Evolutionary conservation across 306 rosid species (phyloP).

Genomic region (Lablab purpureus): DNA sequence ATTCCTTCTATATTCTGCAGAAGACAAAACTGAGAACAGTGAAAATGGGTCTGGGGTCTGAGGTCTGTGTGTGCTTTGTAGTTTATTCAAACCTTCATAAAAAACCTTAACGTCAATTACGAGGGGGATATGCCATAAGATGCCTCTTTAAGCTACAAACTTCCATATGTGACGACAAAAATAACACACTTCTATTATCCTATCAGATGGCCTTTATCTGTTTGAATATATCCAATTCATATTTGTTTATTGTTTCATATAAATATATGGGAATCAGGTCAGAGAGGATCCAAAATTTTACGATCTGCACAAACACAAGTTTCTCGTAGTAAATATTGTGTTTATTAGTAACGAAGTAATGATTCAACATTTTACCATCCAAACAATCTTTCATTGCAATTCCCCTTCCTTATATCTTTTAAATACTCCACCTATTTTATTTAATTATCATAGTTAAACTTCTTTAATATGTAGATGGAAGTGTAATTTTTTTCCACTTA

Average conservation of each 20-base stretch:
- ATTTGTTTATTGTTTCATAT: background rate
- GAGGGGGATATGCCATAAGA: conserved; percentile 10
- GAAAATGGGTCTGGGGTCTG: conserved; percentile 30
- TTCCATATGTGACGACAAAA: conserved; percentile 31
- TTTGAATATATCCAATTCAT: background rate
- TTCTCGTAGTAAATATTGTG: background rate
- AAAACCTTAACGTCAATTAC: conserved; percentile 3
- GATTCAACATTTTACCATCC: background rate
- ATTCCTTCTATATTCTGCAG: background rate
- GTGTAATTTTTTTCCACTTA: background rate
- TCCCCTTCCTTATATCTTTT: background rate
- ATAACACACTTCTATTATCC: conserved; percentile 23
- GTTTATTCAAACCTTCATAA: conserved; percentile 24
- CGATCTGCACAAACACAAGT: background rate
- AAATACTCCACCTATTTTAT: background rate
- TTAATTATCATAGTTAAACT: background rate
- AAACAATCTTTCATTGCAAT: background rate
- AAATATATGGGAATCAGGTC: background rate
- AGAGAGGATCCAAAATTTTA: background rate
- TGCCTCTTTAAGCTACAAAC: background rate
- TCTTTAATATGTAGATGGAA: background rate
- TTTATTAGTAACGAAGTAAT: background rate
- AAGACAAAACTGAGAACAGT: background rate
- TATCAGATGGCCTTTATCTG: conserved; percentile 2
- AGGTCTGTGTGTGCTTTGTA: background rate